Evolutionary conservation across 2,329 filamentous ascomycete species (phyloP).

Genomic region (Colletotrichum chrysophilum): DNA sequence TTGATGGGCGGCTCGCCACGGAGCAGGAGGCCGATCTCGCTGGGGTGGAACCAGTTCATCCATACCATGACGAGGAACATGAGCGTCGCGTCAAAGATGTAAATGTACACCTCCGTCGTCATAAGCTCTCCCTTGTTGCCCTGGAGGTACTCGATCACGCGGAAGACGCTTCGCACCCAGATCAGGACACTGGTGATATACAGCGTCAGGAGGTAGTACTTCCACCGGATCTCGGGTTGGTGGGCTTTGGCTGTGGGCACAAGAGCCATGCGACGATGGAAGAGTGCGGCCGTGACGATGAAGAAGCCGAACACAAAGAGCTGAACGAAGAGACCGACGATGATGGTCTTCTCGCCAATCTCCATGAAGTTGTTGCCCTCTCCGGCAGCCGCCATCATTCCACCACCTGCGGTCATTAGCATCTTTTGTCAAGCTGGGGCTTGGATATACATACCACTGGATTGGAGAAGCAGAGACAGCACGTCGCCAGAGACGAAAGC

Average conservation of each 20-base stretch:
- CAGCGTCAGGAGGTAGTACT: conserved; percentile 33
- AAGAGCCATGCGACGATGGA: conserved; percentile 39
- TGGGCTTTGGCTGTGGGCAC: conserved; percentile 23
- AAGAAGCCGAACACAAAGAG: conserved; percentile 60
- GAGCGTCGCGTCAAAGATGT: conserved; percentile 47
- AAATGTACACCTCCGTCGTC: conserved; percentile 44
- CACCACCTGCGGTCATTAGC: neutral
- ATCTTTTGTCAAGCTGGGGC: neutral
- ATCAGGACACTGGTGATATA: conserved; percentile 42
- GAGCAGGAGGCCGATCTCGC: conserved; percentile 14
- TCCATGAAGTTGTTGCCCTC: conserved; percentile 13
- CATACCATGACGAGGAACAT: conserved; percentile 45
- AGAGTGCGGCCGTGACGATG: conserved; percentile 46
- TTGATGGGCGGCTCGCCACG: conserved; percentile 12
- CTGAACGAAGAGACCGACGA: conserved; percentile 59
- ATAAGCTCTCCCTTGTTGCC: conserved; percentile 46
- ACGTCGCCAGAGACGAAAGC: conserved; percentile 57
- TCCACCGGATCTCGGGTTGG: conserved; percentile 29
- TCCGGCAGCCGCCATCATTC: conserved; percentile 14
- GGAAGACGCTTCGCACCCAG: conserved; percentile 49
- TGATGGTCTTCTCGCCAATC: conserved; percentile 50
- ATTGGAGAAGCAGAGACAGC: conserved; percentile 44
- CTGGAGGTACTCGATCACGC: conserved; percentile 52
- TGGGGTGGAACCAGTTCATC: conserved; percentile 23
- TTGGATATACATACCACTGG: conserved; percentile 24